These are phyloP conservation scores for Craspedostauros australis DNA, from an alignment of 108 stramenopile genomes.

Conservation along the genomic window DNA sequence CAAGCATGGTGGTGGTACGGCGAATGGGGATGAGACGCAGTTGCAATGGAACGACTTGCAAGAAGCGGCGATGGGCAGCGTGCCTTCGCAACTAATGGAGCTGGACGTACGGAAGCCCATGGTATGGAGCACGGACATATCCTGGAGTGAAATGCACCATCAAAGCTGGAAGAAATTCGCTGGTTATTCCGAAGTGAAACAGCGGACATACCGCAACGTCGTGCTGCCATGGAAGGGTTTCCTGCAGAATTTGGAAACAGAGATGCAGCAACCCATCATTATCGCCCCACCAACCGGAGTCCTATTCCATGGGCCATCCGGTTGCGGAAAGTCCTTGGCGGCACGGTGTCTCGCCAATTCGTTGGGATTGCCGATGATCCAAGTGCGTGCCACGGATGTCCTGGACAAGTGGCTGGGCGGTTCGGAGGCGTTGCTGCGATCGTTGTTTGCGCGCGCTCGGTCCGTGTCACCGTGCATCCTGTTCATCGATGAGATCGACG, in stretches of 20 bases:
- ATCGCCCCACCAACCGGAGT: constrained; percentile 62
- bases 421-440: constrained; percentile 88
- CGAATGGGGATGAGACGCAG: background rate
- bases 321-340: constrained; percentile 65
- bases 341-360: constrained; percentile 72
- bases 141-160: constrained; percentile 13
- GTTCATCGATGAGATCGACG: constrained; percentile 98
- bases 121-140: constrained; percentile 1
- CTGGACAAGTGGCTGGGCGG: constrained; percentile 97
- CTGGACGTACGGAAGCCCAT: constrained; percentile 61
- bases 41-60: constrained; percentile 53
- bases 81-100: constrained; percentile 72
- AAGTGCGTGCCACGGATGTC: constrained; percentile 82
- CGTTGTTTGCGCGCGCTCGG: constrained; percentile 76
- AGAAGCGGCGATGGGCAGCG: constrained; percentile 43
- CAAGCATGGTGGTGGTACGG: constrained; percentile 14
- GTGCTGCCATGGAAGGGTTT: constrained; percentile 67
- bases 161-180: constrained; percentile 46
- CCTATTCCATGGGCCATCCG: constrained; percentile 72
- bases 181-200: constrained; percentile 57
- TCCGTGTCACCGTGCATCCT: constrained; percentile 87
- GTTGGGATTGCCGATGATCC: constrained; percentile 43
- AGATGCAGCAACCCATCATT: constrained; percentile 5
- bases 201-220: constrained; percentile 57
- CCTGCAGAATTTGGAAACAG: constrained; percentile 4